Evolutionary conservation across 148 eudicot species (phyloP).

Genomic region (Diospyros lotus): DNA sequence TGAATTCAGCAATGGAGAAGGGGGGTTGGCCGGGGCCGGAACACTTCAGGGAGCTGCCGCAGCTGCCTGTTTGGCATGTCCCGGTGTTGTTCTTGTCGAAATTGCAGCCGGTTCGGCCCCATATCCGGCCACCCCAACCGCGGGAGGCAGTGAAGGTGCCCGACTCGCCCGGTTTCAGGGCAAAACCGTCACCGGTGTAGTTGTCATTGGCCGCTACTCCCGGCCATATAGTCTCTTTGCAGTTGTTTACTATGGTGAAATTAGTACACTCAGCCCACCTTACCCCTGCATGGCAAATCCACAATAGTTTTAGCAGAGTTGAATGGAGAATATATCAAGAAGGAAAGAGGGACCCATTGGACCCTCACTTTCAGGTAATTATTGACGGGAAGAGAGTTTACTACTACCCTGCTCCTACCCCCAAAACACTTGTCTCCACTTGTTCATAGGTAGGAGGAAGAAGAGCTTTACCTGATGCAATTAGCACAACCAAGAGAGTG

Average conservation of each 20-base stretch:
- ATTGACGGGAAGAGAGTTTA: too few species aligned
- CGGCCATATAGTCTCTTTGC: constrained; percentile 29
- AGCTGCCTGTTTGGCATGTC: constrained; percentile 20
- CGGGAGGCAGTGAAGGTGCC: constrained; percentile 12
- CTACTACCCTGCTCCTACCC: too few species aligned
- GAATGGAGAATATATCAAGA: not conserved
- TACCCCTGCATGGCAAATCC: constrained; percentile 26
- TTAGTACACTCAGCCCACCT: constrained; percentile 36
- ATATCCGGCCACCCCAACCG: constrained; percentile 23
- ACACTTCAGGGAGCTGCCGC: constrained; percentile 17
- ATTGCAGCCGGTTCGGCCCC: constrained; percentile 23
- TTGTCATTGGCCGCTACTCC: constrained; percentile 13
- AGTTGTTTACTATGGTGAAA: constrained; percentile 36
- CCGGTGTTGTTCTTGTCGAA: constrained; percentile 12
- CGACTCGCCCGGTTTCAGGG: constrained; percentile 21
- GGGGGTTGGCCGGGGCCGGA: constrained; percentile 39
- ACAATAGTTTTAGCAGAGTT: not conserved
- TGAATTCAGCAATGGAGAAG: constrained; percentile 68
- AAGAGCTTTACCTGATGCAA: constrained; percentile 14
- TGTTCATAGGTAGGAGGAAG: not conserved
- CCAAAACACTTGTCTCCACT: too few species aligned
- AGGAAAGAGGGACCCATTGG: not conserved
- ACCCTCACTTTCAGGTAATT: too few species aligned
- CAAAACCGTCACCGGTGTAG: constrained; percentile 11
- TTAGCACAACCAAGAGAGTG: constrained; percentile 1